Percentiles rank a stretch among this genome's conserved stretches.
Evolutionary conservation across 495 filamentous ascomycete species (phyloP).

Genomic region (Trichocladium antarcticum): DNA sequence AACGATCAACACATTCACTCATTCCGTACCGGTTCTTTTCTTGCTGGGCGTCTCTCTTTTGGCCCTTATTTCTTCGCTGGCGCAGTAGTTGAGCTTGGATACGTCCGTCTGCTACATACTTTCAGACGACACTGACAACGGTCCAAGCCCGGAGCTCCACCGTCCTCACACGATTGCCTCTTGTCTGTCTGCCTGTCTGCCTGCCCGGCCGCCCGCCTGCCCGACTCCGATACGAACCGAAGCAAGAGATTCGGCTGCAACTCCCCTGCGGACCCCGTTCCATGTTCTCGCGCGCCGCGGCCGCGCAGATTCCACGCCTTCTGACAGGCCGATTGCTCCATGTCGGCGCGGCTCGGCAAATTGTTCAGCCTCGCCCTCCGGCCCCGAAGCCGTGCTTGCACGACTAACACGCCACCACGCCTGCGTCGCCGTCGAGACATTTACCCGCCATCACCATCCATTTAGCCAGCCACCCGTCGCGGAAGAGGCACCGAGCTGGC

Average conservation of each 20-base stretch:
- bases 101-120: not conserved
- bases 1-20: not conserved
- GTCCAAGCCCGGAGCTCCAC: slow-evolving; percentile 9
- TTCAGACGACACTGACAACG: slow-evolving; percentile 2
- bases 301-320: slow-evolving; percentile 8
- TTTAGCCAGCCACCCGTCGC: slow-evolving; percentile 16
- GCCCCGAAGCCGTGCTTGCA: slow-evolving; percentile 11
- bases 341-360: slow-evolving; percentile 6
- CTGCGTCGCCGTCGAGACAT: slow-evolving; percentile 11
- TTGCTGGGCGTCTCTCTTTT: not conserved
- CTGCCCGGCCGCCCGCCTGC: not conserved
- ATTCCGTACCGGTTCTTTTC: not conserved
- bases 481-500: slow-evolving; percentile 1
- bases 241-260: slow-evolving; percentile 13
- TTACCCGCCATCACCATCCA: slow-evolving; percentile 8
- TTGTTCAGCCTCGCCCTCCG: slow-evolving; percentile 6
- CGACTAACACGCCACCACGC: slow-evolving; percentile 4
- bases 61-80: not conserved
- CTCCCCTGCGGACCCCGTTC: slow-evolving; percentile 12
- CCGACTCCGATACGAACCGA: not conserved
- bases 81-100: no score
- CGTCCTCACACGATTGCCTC: not conserved
- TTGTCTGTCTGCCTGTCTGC: not conserved
- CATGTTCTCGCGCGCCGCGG: slow-evolving; percentile 15
- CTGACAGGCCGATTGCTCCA: slow-evolving; percentile 12